These are phyloP conservation scores for Apiospora malaysiana DNA, from an alignment of 2,329 filamentous ascomycete genomes.

Conservation along the genomic window DNA sequence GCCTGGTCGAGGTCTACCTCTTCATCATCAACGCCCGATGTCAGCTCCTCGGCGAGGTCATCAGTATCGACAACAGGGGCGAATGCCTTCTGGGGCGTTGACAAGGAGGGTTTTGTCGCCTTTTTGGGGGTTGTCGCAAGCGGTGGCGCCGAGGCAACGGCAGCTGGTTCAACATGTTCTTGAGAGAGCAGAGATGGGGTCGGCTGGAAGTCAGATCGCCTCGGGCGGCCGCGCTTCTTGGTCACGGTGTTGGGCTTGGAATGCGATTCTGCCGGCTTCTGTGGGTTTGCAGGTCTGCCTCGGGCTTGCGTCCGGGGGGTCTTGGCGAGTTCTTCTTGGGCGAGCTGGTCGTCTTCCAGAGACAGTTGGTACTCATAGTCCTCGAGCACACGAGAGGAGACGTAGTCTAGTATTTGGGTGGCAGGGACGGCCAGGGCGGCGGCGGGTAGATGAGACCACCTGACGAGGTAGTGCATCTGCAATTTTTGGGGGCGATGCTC, in stretches of 20 bases:
- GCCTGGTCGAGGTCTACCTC: slow-evolving; percentile 36
- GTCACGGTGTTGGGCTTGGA: slow-evolving; percentile 7
- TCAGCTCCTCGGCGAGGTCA: background rate
- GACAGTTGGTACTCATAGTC: slow-evolving; percentile 59
- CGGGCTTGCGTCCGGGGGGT: slow-evolving; percentile 29
- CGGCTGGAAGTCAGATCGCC: slow-evolving; percentile 21
- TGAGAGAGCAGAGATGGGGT: background rate
- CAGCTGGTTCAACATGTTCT: background rate
- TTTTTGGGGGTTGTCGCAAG: background rate
- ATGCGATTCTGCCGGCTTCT: slow-evolving; percentile 14
- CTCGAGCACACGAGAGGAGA: slow-evolving; percentile 61
- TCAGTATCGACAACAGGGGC: background rate
- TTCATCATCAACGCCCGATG: slow-evolving; percentile 27
- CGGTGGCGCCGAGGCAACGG: background rate
- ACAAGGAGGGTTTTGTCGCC: slow-evolving; percentile 42
- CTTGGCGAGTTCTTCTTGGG: slow-evolving; percentile 32
- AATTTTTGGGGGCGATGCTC: slow-evolving; percentile 39
- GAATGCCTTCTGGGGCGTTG: slow-evolving; percentile 45
- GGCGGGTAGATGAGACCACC: slow-evolving; percentile 58
- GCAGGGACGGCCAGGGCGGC: slow-evolving; percentile 53
- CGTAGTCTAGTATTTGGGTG: slow-evolving; percentile 60
- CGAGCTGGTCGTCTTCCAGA: slow-evolving; percentile 49
- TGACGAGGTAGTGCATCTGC: slow-evolving; percentile 59
- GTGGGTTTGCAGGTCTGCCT: slow-evolving; percentile 19
- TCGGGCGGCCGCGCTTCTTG: slow-evolving; percentile 33